Conservation (phyloP, 2,329 filamentous ascomycete species). For the Claviceps cyperi region DNA sequence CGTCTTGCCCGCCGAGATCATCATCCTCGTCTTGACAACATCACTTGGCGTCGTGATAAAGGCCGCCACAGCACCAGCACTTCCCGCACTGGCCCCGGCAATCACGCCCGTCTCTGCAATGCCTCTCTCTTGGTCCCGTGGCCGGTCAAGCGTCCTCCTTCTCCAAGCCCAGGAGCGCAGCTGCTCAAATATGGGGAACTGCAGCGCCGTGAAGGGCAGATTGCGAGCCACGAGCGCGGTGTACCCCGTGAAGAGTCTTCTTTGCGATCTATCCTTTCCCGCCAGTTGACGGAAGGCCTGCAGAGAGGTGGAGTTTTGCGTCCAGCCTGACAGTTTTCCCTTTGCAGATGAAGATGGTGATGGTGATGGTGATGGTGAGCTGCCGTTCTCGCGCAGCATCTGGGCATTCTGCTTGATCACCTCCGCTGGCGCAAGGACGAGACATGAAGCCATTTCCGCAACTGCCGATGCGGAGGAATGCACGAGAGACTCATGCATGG, state of each 20-base stretch:
- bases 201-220: slow-evolving; percentile 72
- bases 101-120: slow-evolving; percentile 54
- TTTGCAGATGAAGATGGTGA: neutral
- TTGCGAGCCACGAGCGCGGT: slow-evolving; percentile 70
- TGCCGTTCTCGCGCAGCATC: slow-evolving; percentile 40
- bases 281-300: slow-evolving; percentile 34
- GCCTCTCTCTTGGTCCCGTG: slow-evolving; percentile 10
- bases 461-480: slow-evolving; percentile 60
- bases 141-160: slow-evolving; percentile 15
- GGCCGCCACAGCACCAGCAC: slow-evolving; percentile 60
- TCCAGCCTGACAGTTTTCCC: slow-evolving; percentile 9
- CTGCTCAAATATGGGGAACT: slow-evolving; percentile 77
- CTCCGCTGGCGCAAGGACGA: slow-evolving; percentile 77
- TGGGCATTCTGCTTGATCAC: slow-evolving; percentile 92
- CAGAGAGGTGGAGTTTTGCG: slow-evolving; percentile 26
- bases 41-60: slow-evolving; percentile 80
- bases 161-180: slow-evolving; percentile 41
- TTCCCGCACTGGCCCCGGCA: slow-evolving; percentile 59
- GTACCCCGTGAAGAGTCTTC: slow-evolving; percentile 58
- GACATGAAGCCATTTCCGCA: slow-evolving; percentile 72
- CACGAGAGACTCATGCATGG: slow-evolving; percentile 51
- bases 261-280: slow-evolving; percentile 40
- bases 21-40: slow-evolving; percentile 80
- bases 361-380: neutral
- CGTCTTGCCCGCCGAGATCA: slow-evolving; percentile 46